Conservation (phyloP, 108 stramenopile genomes). For the Pseudonitzschia multiseries region DNA sequence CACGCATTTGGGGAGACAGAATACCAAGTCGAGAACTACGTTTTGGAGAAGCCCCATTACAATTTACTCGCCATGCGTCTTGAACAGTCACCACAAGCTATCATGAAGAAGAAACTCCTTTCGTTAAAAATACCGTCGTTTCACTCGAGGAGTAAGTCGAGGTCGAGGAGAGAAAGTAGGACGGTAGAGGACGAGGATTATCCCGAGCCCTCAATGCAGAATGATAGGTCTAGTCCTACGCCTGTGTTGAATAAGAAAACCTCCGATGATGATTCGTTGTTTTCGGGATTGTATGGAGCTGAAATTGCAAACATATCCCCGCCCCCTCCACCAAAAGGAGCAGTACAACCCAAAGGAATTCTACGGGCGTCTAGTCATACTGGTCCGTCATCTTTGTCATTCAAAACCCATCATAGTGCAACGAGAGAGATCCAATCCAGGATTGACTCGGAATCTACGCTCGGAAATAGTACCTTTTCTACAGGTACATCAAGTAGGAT, state of each 20-base stretch:
- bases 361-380: background rate
- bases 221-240: no score
- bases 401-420: background rate
- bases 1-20: no score
- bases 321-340: background rate
- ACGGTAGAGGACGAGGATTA: no score
- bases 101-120: no score
- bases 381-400: background rate
- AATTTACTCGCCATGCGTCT: no score
- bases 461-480: conserved; percentile 2
- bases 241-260: background rate
- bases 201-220: no score
- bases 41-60: no score
- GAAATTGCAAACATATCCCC: background rate
- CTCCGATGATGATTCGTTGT: conserved; percentile 40
- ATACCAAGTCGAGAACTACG: no score
- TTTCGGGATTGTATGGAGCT: conserved; percentile 14
- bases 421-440: background rate
- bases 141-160: no score
- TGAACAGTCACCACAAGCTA: no score
- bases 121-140: no score
- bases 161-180: no score
- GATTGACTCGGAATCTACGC: background rate
- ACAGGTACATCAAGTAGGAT: background rate
- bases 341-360: conserved; percentile 9